Conservation (phyloP, 2,329 filamentous ascomycete species). For the Curvularia eragrostidis region DNA sequence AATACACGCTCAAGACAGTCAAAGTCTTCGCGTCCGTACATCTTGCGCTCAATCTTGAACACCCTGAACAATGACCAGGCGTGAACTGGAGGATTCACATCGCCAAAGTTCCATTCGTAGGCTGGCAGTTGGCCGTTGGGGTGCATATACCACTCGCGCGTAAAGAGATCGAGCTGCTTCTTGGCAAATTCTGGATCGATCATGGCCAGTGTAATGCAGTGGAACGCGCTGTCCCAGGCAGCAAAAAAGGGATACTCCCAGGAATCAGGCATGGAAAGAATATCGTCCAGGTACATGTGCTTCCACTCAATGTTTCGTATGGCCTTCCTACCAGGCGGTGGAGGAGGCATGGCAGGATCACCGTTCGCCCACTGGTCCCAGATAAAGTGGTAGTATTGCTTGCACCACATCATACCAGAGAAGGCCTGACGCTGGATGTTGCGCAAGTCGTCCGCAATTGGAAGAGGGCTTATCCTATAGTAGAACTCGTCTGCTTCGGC, state of each 20-base stretch:
- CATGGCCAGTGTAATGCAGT: slow-evolving; percentile 95
- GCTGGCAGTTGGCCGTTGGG: slow-evolving; percentile 94
- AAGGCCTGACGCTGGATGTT: slow-evolving; percentile 96
- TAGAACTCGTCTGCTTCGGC: slow-evolving; percentile 98
- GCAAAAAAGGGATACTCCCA: slow-evolving; percentile 99
- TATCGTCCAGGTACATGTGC: slow-evolving; percentile 92
- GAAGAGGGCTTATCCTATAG: slow-evolving; percentile 87
- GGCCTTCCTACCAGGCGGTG: slow-evolving; percentile 77
- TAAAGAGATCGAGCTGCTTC: slow-evolving; percentile 96
- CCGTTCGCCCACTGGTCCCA: slow-evolving; percentile 99
- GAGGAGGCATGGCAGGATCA: slow-evolving; percentile 85
- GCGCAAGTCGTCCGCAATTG: slow-evolving; percentile 90
- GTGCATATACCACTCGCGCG: slow-evolving; percentile 98
- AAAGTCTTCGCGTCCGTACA: slow-evolving; percentile 92
- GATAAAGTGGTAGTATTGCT: slow-evolving; percentile 95
- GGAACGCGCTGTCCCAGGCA: slow-evolving; percentile 96
- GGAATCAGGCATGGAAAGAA: slow-evolving; percentile 96
- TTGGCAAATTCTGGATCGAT: slow-evolving; percentile 98
- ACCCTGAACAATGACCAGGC: slow-evolving; percentile 95
- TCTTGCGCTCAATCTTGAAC: slow-evolving; percentile 98
- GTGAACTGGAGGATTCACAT: slow-evolving; percentile 95
- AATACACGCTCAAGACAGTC: slow-evolving; percentile 97
- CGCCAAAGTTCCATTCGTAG: slow-evolving; percentile 97
- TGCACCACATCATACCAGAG: slow-evolving; percentile 98
- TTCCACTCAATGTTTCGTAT: slow-evolving; percentile 91